Evolutionary conservation across 129 eudicot genomes (phyloP).

Genomic region (Pseudognaphalium luteoalbum): DNA sequence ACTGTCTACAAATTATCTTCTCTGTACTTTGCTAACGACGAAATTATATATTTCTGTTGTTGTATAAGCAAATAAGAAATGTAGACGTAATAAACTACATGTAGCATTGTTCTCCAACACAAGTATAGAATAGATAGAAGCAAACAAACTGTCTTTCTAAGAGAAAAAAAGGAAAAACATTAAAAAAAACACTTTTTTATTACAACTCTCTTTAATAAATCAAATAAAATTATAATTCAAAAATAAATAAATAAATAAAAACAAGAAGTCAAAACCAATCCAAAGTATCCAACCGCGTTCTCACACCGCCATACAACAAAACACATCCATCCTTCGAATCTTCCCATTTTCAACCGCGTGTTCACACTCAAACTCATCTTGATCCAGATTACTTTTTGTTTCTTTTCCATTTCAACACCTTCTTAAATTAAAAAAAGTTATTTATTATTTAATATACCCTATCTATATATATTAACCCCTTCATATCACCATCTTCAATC

Average conservation of each 20-base stretch:
- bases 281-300: conserved; percentile 67
- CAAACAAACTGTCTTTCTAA: no score
- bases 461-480: not conserved
- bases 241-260: not conserved
- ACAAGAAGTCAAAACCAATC: conserved; percentile 41
- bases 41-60: no score
- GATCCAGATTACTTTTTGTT: conserved; percentile 23
- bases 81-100: no score
- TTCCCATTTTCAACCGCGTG: conserved; percentile 45
- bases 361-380: conserved; percentile 45
- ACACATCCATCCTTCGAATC: conserved; percentile 40
- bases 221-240: no score
- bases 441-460: no score
- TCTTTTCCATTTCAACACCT: conserved; percentile 22
- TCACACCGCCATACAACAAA: conserved; percentile 26
- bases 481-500: conserved; percentile 4
- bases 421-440: not conserved
- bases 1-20: no score
- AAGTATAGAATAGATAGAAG: no score
- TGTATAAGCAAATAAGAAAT: no score
- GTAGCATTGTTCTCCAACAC: no score
- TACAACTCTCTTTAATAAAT: not conserved
- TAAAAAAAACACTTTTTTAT: not conserved
- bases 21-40: no score
- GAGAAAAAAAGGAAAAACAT: no score